A percentile compares a stretch with the other conserved stretches of the same genome.
These are phyloP conservation scores for Amaranthus hypochondriacus DNA, from an alignment of 148 eudicot species.

Conservation along the genomic window DNA sequence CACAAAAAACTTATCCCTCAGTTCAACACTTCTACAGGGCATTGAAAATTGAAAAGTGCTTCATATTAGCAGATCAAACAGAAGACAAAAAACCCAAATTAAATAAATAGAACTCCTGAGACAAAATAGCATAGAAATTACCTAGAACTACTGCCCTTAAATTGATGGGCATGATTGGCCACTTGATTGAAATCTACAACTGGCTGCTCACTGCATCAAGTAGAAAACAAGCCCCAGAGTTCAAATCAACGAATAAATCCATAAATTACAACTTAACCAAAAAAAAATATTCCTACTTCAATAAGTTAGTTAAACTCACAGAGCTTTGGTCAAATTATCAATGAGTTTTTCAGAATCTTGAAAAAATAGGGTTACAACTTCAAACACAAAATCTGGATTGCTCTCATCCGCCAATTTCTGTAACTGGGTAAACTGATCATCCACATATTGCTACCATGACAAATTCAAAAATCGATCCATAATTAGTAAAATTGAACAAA, in stretches of 20 bases:
- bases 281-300: background rate
- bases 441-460: conserved; percentile 44
- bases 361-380: conserved; percentile 58
- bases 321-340: conserved; percentile 40
- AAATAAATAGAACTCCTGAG: background rate
- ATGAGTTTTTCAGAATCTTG: conserved; percentile 63
- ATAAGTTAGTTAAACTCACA: conserved; percentile 31
- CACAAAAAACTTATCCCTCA: background rate
- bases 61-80: background rate
- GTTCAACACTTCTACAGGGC: background rate
- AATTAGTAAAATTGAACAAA: background rate
- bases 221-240: background rate
- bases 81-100: background rate
- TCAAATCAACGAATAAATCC: background rate
- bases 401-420: conserved; percentile 65
- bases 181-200: conserved; percentile 53
- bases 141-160: conserved; percentile 72
- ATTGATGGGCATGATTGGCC: conserved; percentile 58
- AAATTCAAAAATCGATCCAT: background rate
- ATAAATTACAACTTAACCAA: background rate
- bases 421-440: conserved; percentile 58
- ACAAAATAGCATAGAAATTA: conserved; percentile 5
- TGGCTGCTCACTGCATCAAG: conserved; percentile 38
- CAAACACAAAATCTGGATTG: conserved; percentile 53
- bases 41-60: background rate